Percentiles rank a stretch among this genome's conserved stretches.
These are phyloP conservation scores for Pulveroboletus sp. DNA, from an alignment of 1,284 basidiomycete species.

Conservation along the genomic window DNA sequence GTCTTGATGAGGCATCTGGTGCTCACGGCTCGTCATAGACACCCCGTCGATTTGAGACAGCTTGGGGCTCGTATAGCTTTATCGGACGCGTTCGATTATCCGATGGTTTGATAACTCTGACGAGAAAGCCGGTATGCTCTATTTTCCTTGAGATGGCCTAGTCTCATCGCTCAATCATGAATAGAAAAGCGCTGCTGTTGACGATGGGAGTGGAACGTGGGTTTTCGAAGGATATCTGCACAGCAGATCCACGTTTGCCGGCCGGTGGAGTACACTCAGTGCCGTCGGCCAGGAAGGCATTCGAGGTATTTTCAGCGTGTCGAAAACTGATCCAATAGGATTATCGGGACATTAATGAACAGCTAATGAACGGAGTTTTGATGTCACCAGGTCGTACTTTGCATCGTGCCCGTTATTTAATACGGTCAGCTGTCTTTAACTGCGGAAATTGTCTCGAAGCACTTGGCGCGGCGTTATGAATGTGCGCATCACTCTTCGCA, in stretches of 20 bases:
- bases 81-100: conserved; percentile 51
- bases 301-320: conserved; percentile 58
- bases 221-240: conserved; percentile 38
- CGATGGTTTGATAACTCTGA: conserved; percentile 52
- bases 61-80: conserved; percentile 43
- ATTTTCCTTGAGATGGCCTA: conserved; percentile 3
- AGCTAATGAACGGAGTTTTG: conserved; percentile 32
- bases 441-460: conserved; percentile 32
- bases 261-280: conserved; percentile 30
- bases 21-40: conserved; percentile 35
- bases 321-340: conserved; percentile 38
- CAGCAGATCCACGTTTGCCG: conserved; percentile 31
- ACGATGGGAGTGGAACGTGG: conserved; percentile 38
- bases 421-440: conserved; percentile 19
- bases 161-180: neutral
- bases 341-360: conserved; percentile 33
- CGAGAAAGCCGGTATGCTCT: conserved; percentile 35
- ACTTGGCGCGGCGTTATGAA: conserved; percentile 20
- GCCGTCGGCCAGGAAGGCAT: conserved; percentile 33
- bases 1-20: conserved; percentile 18
- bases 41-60: conserved; percentile 32
- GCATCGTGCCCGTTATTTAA: conserved; percentile 6
- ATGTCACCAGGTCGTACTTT: conserved; percentile 11
- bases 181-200: conserved; percentile 29
- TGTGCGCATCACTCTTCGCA: conserved; percentile 6